Evolutionary conservation across 225 moss, liverwort and hornwort genomes (phyloP).

Genomic region (Straminergon stramineum): DNA sequence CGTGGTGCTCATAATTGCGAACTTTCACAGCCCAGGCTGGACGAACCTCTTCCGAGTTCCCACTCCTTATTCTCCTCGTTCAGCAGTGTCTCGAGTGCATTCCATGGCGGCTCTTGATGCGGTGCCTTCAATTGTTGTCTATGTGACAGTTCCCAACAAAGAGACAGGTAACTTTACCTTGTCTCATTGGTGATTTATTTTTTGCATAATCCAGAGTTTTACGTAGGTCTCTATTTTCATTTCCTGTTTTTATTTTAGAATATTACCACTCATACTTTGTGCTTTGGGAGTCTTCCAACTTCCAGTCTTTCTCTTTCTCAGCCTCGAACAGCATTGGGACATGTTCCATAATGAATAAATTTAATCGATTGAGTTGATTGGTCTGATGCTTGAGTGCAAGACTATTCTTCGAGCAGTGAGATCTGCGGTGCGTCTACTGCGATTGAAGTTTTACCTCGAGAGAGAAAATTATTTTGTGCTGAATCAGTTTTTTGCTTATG

Average conservation of each 20-base stretch:
- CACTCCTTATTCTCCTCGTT: slow-evolving; percentile 4
- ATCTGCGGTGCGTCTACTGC: not conserved
- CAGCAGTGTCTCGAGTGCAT: slow-evolving; percentile 21
- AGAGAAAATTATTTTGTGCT: not conserved
- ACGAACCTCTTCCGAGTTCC: slow-evolving; percentile 15
- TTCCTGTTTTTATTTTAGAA: not conserved
- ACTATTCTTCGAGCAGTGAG: not conserved
- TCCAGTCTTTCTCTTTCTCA: not conserved
- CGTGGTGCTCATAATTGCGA: slow-evolving; percentile 52
- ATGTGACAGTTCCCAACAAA: slow-evolving; percentile 75
- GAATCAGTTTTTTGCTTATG: not conserved
- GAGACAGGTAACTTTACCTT: slow-evolving; percentile 45
- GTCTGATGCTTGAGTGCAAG: not conserved
- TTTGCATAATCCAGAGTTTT: not conserved
- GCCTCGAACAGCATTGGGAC: not conserved
- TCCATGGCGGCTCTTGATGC: slow-evolving; percentile 61
- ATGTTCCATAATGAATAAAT: not conserved
- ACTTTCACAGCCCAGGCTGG: slow-evolving; percentile 51
- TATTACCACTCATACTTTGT: not conserved
- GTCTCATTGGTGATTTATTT: not conserved
- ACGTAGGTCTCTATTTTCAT: not conserved
- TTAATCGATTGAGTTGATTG: not conserved
- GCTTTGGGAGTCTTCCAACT: not conserved
- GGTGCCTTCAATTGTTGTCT: slow-evolving; percentile 62
- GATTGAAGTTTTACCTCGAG: not conserved